Conservation (phyloP, 352 stramenopile genomes). For the Phytopythium vexans region DNA sequence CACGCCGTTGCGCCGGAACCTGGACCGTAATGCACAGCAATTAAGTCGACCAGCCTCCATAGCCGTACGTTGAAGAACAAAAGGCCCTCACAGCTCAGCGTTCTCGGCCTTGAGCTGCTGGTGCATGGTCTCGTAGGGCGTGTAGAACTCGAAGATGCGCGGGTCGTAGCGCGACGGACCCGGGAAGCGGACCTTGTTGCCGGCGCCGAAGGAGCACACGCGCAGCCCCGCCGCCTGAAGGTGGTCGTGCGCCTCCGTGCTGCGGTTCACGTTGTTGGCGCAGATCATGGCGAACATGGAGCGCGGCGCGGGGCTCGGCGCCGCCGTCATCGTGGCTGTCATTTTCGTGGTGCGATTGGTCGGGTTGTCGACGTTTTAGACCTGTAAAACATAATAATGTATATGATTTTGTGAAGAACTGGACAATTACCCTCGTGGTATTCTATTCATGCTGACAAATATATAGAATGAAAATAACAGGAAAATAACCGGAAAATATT, state of each 20-base stretch:
- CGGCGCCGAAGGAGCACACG: constrained; percentile 82
- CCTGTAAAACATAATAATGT: too few relatives aligned
- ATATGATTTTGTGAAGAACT: too few relatives aligned
- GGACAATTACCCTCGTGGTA: too few relatives aligned
- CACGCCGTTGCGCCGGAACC: constrained; percentile 81
- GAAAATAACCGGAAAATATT: too few relatives aligned
- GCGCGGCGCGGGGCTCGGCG: constrained; percentile 6
- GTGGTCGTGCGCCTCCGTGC: constrained; percentile 86
- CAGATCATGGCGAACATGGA: constrained; percentile 87
- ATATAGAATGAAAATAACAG: too few relatives aligned
- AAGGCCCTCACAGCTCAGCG: constrained; percentile 41
- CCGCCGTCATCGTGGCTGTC: neutral
- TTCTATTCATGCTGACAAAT: too few relatives aligned
- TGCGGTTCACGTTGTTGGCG: constrained; percentile 90
- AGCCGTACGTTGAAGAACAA: neutral
- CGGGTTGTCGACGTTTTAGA: too few relatives aligned
- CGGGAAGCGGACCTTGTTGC: constrained; percentile 85
- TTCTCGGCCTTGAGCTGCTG: constrained; percentile 78
- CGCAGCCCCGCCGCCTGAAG: constrained; percentile 71
- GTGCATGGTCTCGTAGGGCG: constrained; percentile 86
- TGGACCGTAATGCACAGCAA: constrained; percentile 15
- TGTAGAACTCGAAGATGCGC: constrained; percentile 87
- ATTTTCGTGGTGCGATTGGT: too few relatives aligned
- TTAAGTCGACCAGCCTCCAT: neutral
- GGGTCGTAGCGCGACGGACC: constrained; percentile 70